Conservation (phyloP, 306 rosid species). For the Lathyrus sativus region DNA sequence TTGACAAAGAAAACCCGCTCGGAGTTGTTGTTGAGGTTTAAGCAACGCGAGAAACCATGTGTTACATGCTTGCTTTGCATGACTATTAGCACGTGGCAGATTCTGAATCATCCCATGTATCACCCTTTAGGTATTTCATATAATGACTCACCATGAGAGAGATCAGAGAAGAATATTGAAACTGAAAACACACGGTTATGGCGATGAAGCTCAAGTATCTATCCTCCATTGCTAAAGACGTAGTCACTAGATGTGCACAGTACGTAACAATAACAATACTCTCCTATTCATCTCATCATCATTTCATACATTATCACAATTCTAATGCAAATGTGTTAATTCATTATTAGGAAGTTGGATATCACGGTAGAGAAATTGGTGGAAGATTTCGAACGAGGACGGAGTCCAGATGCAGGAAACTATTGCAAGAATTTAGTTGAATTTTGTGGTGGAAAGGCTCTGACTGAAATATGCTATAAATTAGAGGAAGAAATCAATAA, state of each 20-base stretch:
- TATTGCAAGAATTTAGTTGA: too few relatives aligned
- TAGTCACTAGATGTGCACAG: constrained; percentile 48
- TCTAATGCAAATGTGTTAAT: neutral
- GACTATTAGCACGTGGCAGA: too few relatives aligned
- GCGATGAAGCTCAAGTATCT: constrained; percentile 51
- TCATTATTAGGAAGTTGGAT: constrained; percentile 44
- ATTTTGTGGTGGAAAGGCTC: too few relatives aligned
- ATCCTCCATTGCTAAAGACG: constrained; percentile 48
- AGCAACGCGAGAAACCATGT: too few relatives aligned
- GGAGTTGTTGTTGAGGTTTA: too few relatives aligned
- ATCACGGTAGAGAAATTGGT: constrained; percentile 57
- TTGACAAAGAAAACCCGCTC: too few relatives aligned
- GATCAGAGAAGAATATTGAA: constrained; percentile 18
- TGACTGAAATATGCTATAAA: too few relatives aligned
- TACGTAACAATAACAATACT: constrained; percentile 12
- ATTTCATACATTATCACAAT: neutral
- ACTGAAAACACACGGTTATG: constrained; percentile 36
- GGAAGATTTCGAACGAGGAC: too few relatives aligned
- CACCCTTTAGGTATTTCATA: constrained; percentile 15
- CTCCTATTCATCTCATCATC: neutral
- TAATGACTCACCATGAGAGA: neutral
- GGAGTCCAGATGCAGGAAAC: too few relatives aligned
- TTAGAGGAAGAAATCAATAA: too few relatives aligned
- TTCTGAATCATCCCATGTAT: constrained; percentile 28
- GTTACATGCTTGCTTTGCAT: too few relatives aligned